phyloP scores from a whole-genome alignment of 805 yeast species.

The Ogataea pignaliae region DNA sequence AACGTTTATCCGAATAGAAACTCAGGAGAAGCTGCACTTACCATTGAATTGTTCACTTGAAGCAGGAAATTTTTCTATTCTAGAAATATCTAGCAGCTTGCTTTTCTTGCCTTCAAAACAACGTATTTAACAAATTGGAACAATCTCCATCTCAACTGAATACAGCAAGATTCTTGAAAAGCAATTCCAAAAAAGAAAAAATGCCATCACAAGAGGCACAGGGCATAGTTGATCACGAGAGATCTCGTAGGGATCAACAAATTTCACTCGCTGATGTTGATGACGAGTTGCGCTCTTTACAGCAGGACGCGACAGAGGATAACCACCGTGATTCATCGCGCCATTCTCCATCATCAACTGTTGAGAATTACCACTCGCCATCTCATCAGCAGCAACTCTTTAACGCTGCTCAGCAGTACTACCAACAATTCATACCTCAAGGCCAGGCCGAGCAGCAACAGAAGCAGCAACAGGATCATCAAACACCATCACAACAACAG shows the following conservation, averaged over 20 bases:
- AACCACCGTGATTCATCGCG: slow-evolving; percentile 1
- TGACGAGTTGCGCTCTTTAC: slow-evolving; percentile 21
- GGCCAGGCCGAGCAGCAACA: not conserved
- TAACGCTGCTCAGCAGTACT: slow-evolving; percentile 15
- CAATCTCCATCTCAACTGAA: too few relatives aligned
- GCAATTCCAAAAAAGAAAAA: not conserved
- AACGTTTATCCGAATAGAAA: too few relatives aligned
- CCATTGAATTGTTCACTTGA: too few relatives aligned
- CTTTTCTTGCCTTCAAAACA: too few relatives aligned
- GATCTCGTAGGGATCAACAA: slow-evolving; percentile 2
- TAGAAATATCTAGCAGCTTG: too few relatives aligned
- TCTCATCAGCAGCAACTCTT: slow-evolving; percentile 13
- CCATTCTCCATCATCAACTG: slow-evolving; percentile 1
- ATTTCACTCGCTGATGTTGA: slow-evolving; percentile 23
- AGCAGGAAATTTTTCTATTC: too few relatives aligned
- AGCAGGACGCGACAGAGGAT: slow-evolving; percentile 3
- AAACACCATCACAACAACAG: too few relatives aligned
- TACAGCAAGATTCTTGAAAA: too few relatives aligned
- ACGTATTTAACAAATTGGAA: too few relatives aligned
- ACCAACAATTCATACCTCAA: slow-evolving; percentile 10
- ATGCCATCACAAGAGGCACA: not conserved
- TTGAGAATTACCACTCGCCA: slow-evolving; percentile 7
- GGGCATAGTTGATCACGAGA: too few relatives aligned
- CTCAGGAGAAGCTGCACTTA: too few relatives aligned
- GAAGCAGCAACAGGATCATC: slow-evolving; percentile 4